These are phyloP conservation scores for Globisporangium mamillatum DNA, from an alignment of 352 stramenopile species.

Conservation along the genomic window DNA sequence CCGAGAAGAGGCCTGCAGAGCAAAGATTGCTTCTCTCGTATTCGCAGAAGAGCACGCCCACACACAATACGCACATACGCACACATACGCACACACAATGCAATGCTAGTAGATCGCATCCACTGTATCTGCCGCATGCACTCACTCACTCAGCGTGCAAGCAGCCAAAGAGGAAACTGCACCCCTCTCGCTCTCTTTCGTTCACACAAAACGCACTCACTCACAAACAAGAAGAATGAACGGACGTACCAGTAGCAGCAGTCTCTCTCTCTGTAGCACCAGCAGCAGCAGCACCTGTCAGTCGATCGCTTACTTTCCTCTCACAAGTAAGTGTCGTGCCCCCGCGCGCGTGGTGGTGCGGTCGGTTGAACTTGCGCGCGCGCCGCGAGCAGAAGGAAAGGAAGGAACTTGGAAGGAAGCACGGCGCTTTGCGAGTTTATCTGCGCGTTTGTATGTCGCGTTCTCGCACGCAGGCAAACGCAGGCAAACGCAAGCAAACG, in stretches of 20 bases:
- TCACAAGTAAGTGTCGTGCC: neutral
- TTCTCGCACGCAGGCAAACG: constrained; percentile 1
- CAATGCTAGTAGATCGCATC: neutral
- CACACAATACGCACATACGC: neutral
- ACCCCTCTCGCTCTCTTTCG: neutral
- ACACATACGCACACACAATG: neutral
- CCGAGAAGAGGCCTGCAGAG: neutral
- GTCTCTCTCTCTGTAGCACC: neutral
- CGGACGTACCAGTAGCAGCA: neutral
- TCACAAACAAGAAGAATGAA: neutral
- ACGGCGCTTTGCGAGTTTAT: constrained; percentile 11
- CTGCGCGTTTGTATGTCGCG: constrained; percentile 13
- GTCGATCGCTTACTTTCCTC: neutral
- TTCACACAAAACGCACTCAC: neutral
- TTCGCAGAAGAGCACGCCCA: constrained; percentile 1
- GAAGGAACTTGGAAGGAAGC: neutral
- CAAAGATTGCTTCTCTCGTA: constrained; percentile 4
- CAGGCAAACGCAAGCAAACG: neutral
- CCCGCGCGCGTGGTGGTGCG: neutral
- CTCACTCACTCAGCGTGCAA: neutral
- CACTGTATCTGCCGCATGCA: neutral
- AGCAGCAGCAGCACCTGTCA: neutral
- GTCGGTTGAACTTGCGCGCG: constrained; percentile 10
- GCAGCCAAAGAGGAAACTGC: neutral
- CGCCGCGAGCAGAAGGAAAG: constrained; percentile 5